Evolutionary conservation across 805 yeast genomes (phyloP), one percentile per base, ranked within the genome.

Genomic region (Kregervanrija pseudodelftensis): DNA sequence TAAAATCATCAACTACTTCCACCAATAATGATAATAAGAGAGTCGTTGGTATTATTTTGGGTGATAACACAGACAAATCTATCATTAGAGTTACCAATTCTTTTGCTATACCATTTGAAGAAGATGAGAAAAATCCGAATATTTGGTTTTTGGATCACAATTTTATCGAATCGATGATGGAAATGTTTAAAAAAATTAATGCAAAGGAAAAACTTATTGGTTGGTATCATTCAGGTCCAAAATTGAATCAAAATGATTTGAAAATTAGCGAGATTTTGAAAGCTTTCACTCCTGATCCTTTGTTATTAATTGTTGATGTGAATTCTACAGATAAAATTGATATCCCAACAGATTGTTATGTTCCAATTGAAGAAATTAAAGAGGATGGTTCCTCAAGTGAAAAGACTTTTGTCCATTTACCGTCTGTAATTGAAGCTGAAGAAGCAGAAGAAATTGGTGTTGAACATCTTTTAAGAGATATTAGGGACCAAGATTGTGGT

Each of bases 381-480:
- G 95, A 89, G 57, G 98, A 93, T 64, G 99, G 99, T 15, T 79
- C 96, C 1, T 79, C 90, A 4, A 85, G 95, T 8, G 95, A 88
- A 60, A 83, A 84, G 66, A 89, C 97, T 3, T 93, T 93, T 68
- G 78, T 86, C 39, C 99, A 93, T 65, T 80, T 91, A 30, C 96
- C 98, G 10, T 86, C 96, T 11, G 72, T 78, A 30, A 88, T 95
- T 51, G 91, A 86, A 61, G 99, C 99, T 3, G 99, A 93, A 61
- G 99, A 93, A 63, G 99, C 99, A 9, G 99, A 93, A 67, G 99
- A 93, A 66, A 93, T 93, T 54, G 99, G 99, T 50, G 99, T 93
- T 11, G 99, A 93, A 65, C 99, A 93, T 63, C 68, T 93, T 49
- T 68, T 93, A 48, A 81, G 98, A 59, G 99, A 93, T 59, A 88